Evolutionary conservation across 192 early-diverging fungal species (phyloP).

Genomic region (Coemansia umbellata): DNA sequence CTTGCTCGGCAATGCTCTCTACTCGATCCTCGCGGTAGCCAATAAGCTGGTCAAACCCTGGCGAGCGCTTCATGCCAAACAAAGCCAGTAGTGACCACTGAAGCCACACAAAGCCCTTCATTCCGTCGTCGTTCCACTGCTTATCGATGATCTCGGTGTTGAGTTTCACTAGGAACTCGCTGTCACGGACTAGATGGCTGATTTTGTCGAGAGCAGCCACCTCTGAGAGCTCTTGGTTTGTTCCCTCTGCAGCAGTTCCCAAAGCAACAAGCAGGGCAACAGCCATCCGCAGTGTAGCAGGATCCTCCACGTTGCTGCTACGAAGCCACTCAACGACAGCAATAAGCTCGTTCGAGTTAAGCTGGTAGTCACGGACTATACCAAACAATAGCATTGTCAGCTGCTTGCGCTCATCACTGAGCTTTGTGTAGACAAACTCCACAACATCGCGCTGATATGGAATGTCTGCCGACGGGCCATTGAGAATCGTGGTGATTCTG

Average conservation of each 20-base stretch:
- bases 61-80: conserved; percentile 48
- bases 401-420: conserved; percentile 44
- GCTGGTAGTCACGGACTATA: conserved; percentile 40
- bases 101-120: conserved; percentile 53
- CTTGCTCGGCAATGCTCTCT: conserved; percentile 53
- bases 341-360: conserved; percentile 33
- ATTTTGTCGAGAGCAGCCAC: conserved; percentile 42
- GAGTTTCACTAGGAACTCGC: conserved; percentile 31
- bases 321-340: conserved; percentile 42
- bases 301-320: conserved; percentile 27
- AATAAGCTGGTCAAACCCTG: conserved; percentile 42
- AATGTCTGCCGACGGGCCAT: conserved; percentile 51
- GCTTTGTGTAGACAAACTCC: conserved; percentile 33
- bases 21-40: conserved; percentile 49
- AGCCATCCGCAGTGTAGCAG: conserved; percentile 36
- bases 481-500: conserved; percentile 44
- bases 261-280: conserved; percentile 32
- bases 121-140: conserved; percentile 41
- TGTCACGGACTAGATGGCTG: conserved; percentile 34
- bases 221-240: conserved; percentile 25
- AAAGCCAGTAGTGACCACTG: conserved; percentile 62
- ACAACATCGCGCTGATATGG: conserved; percentile 43
- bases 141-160: conserved; percentile 43
- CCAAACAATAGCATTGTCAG: conserved; percentile 46
- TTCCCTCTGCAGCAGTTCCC: conserved; percentile 19